Evolutionary conservation across 148 eudicot genomes (phyloP), one percentile per base, ranked within the genome.

Genomic region (Camellia lanceoleosa): DNA sequence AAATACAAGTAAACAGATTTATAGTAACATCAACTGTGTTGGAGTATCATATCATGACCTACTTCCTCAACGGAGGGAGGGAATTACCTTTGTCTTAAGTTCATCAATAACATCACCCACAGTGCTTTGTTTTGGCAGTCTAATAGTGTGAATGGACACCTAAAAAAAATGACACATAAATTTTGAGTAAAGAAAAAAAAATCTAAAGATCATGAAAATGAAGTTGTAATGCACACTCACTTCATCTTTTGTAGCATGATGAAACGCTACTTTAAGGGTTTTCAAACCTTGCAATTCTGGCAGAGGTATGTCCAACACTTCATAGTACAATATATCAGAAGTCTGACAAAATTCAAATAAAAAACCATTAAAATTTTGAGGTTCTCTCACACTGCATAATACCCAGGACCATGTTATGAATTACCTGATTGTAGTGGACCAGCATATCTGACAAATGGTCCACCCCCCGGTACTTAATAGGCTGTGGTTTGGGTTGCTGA

Each of bases 401-500:
- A 79, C 64, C 56, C 71, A 60, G 18, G 5, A n/a, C 60, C 46
- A 71, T 41, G 58, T 47, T 44, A 69, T 23, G 1, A 76, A 59
- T 38, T 81, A 95, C 98, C 94, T 95, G 98, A 84, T 93, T 95
- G 79, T 95, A 90, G 84, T 95, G 98, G 65, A 90, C 87, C 82
- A 93, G 87, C 97, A 95, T 95, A 79, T 95, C 97, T 68, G 92
- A 80, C 84, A 95, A 86, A 87, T 82, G 93, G 78, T 93, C 98
- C 80, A 88, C 93, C 19, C 92, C 98, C 19, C 98, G 88, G 62
- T 95, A 95, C 80, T 90, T 93, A 55, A 95, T 95, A 54, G 96
- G 98, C 80, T 95, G 97, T 49, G 98, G 98, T 78, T 95, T 95
- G 73, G 98, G 98, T 78, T 93, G 98, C 85, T 95, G 97, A 71